Evolutionary conservation across 2,329 filamentous ascomycete species (phyloP).

Genomic region (Lomentospora prolificans): DNA sequence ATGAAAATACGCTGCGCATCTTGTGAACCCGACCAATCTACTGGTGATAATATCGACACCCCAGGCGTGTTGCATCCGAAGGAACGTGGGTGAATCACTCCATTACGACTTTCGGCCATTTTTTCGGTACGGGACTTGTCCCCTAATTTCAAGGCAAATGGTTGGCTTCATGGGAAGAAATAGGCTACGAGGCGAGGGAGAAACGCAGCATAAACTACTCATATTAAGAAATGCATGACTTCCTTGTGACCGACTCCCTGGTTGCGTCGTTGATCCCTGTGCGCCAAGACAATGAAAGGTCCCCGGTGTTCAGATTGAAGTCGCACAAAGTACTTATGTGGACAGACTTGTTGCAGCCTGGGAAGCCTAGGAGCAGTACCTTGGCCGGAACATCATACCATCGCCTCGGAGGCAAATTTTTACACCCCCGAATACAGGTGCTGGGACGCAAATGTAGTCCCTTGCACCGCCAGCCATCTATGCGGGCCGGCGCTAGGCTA

Average conservation of each 20-base stretch:
- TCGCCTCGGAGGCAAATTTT: too few species aligned
- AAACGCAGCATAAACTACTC: too few species aligned
- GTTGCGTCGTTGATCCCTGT: background rate
- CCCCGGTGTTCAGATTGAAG: background rate
- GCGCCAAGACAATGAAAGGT: background rate
- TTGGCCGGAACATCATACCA: too few species aligned
- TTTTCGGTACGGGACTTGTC: background rate
- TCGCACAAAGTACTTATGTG: too few species aligned
- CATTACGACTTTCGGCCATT: background rate
- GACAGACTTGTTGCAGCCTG: too few species aligned
- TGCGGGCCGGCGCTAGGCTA: too few species aligned
- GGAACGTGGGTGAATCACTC: background rate
- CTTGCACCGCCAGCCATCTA: too few species aligned
- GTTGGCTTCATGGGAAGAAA: too few species aligned
- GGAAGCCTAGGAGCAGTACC: background rate
- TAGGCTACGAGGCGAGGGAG: too few species aligned
- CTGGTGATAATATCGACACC: background rate
- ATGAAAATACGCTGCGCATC: slow-evolving; percentile 7
- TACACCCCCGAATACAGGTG: too few species aligned
- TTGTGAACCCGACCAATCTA: background rate
- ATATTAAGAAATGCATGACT: too few species aligned
- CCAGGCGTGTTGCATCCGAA: background rate
- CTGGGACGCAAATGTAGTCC: too few species aligned
- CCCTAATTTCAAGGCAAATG: background rate
- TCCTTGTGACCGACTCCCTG: background rate